Evolutionary conservation across 768 basidiomycete genomes (phyloP).

Genomic region (Panellus pusillus): DNA sequence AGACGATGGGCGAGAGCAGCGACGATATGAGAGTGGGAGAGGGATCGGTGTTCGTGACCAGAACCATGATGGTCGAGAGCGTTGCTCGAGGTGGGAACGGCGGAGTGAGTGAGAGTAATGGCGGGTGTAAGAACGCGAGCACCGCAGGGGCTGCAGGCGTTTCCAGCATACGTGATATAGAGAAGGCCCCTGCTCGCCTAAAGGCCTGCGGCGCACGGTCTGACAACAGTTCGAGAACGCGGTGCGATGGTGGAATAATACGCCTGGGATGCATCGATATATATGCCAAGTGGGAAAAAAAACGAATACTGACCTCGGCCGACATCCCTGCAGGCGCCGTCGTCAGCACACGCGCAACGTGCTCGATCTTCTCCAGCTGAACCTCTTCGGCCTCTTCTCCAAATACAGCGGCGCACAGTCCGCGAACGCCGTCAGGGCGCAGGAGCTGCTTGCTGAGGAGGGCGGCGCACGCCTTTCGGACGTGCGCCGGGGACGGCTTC

Average conservation of each 20-base stretch:
- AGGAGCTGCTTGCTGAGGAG: conserved; percentile 71
- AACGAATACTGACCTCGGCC: conserved; percentile 46
- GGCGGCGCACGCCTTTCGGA: conserved; percentile 57
- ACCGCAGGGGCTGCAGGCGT: conserved; percentile 37
- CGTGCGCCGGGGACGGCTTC: conserved; percentile 45
- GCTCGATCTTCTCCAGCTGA: conserved; percentile 70
- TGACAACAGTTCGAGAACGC: conserved; percentile 51
- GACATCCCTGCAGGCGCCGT: conserved; percentile 59
- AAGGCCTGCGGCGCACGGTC: conserved; percentile 44
- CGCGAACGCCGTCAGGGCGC: conserved; percentile 67
- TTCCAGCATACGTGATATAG: conserved; percentile 64
- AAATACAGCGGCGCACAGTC: conserved; percentile 69
- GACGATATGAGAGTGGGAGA: conserved; percentile 64
- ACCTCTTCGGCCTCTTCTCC: conserved; percentile 60
- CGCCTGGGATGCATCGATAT: conserved; percentile 39
- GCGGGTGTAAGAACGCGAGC: conserved; percentile 51
- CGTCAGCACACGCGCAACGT: conserved; percentile 62
- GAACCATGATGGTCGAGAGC: conserved; percentile 49
- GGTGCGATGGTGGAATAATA: conserved; percentile 62
- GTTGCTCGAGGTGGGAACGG: conserved; percentile 37
- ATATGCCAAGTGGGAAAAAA: not conserved
- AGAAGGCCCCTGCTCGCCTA: conserved; percentile 64
- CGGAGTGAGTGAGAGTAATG: conserved; percentile 36
- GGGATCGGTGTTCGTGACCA: conserved; percentile 78
- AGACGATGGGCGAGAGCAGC: conserved; percentile 67